Evolutionary conservation across 352 stramenopile genomes (phyloP).

Genomic region (Phytopythium helicoides): DNA sequence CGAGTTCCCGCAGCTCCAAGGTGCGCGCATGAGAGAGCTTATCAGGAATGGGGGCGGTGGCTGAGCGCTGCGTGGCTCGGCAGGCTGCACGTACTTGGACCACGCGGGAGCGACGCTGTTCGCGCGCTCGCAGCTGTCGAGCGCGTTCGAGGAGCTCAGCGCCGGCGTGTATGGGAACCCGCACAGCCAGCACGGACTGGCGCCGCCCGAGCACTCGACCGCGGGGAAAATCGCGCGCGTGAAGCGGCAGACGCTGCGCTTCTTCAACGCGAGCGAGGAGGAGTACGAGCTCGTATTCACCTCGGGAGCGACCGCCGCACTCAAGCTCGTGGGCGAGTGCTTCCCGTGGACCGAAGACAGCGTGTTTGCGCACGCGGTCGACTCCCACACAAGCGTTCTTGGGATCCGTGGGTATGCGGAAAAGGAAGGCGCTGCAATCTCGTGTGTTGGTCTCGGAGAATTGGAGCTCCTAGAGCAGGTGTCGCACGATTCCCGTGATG

Average conservation of each 20-base stretch:
- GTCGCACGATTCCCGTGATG: not conserved
- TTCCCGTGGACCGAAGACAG: conserved; percentile 68
- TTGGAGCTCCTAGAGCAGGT: conserved; percentile 28
- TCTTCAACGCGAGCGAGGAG: conserved; percentile 65
- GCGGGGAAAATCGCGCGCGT: conserved; percentile 39
- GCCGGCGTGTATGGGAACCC: conserved; percentile 59
- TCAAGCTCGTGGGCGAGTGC: conserved; percentile 82
- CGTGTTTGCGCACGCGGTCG: conserved; percentile 54
- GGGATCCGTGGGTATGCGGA: conserved; percentile 53
- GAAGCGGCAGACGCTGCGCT: conserved; percentile 47
- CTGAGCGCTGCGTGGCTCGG: not conserved
- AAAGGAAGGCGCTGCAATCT: conserved; percentile 17
- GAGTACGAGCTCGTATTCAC: conserved; percentile 86
- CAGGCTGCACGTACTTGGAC: conserved; percentile 71
- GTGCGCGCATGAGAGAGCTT: too few species aligned
- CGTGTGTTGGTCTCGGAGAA: conserved; percentile 33
- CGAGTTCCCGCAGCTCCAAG: conserved; percentile 46
- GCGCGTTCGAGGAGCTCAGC: conserved; percentile 45
- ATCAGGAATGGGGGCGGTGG: too few species aligned
- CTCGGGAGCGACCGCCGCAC: conserved; percentile 68
- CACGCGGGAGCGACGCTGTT: conserved; percentile 85
- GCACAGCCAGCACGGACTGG: conserved; percentile 34
- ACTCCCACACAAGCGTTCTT: conserved; percentile 76
- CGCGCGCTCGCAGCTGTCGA: conserved; percentile 56
- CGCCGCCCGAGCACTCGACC: conserved; percentile 34